Base-by-base conservation (phyloP, 805 yeast genomes). In the Maudiozyma turicensis region DNA sequence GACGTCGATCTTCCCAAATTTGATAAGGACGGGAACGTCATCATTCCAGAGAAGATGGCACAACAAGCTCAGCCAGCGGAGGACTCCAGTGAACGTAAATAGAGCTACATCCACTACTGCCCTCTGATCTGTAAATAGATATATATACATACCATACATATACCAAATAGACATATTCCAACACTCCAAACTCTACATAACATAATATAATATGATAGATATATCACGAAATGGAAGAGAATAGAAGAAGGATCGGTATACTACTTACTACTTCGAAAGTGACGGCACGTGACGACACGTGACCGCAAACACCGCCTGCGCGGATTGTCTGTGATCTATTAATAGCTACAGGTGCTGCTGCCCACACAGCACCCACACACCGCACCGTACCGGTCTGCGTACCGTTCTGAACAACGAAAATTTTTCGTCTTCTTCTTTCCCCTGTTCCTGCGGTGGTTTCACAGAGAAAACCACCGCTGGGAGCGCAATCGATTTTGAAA, bases 1-100 rank as follows among this genome's bases (percentile, higher is more conserved):
- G 91, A 82, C 56, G 74, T 84, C 42, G 68, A 69, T 11, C 69
- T 82, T 35, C 83, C 83, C 1, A 71, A 77, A 32, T 76, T 72
- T 52, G 79, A 76, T 52, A 70, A 64, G 6, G 52, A 52, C 1
- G 55, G 55, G 7, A 47, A 47, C 9, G 38, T 44, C 5, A n/a
- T 37, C 8, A 10, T 37, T 9, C 26, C 45, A 13, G 40, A 43
- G 7, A 33, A 34, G 43, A 41, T 20, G 26, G 26, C 26, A 20
- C 26, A 20, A 20, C 26, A 20, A 20, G 26, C 26, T 20, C 26
- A 20, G 26, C 26, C 26, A 20, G 26, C 26, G 4, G 3, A 20
- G 26, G 26, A 20, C 26, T 20, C 26, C 26, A 20, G 26, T 20
- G 26, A 20, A 20, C 26, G 4, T 20, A 20, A 20, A 20, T 20